A percentile compares a stretch with the other conserved stretches of the same genome.
phyloP scores from a whole-genome alignment of 2,329 filamentous ascomycete genomes.

The Phialocephala subalpina region DNA sequence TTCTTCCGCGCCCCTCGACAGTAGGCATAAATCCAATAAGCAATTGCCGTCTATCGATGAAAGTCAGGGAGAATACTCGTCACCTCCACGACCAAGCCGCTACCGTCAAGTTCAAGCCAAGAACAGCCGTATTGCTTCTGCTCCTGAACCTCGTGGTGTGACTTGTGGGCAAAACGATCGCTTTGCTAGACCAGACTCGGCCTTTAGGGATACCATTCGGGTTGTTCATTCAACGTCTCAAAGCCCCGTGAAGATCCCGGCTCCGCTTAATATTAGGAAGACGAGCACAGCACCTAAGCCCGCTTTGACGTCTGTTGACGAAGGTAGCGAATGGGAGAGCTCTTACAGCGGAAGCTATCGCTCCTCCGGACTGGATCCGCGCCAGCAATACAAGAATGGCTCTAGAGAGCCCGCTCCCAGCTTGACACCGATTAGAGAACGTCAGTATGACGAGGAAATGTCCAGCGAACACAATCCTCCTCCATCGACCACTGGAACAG shows the following conservation, averaged over 20 bases:
- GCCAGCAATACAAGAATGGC: conserved; percentile 34
- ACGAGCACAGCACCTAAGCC: conserved; percentile 35
- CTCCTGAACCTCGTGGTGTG: conserved; percentile 38
- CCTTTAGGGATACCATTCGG: conserved; percentile 39
- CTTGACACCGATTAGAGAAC: conserved; percentile 32
- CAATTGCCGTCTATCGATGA: conserved; percentile 43
- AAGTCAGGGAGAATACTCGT: conserved; percentile 32
- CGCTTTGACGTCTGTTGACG: conserved; percentile 29
- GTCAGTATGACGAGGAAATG: conserved; percentile 28
- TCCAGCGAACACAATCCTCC: conserved; percentile 27
- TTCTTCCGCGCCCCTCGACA: conserved; percentile 53
- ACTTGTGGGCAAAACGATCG: conserved; percentile 24
- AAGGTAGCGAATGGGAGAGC: conserved; percentile 12
- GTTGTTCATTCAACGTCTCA: conserved; percentile 39
- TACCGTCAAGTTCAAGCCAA: conserved; percentile 28
- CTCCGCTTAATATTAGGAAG: conserved; percentile 44
- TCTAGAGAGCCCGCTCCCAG: conserved; percentile 24
- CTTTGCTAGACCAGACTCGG: conserved; percentile 23
- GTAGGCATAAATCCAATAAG: conserved; percentile 19
- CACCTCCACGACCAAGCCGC: conserved; percentile 27
- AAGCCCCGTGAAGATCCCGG: conserved; percentile 42
- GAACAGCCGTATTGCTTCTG: conserved; percentile 40
- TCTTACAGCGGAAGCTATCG: conserved; percentile 6
- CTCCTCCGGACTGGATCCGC: conserved; percentile 30
- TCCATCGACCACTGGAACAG: conserved; percentile 32